phyloP scores from a whole-genome alignment of 805 yeast genomes.

The Hanseniaspora jakobsenii region DNA sequence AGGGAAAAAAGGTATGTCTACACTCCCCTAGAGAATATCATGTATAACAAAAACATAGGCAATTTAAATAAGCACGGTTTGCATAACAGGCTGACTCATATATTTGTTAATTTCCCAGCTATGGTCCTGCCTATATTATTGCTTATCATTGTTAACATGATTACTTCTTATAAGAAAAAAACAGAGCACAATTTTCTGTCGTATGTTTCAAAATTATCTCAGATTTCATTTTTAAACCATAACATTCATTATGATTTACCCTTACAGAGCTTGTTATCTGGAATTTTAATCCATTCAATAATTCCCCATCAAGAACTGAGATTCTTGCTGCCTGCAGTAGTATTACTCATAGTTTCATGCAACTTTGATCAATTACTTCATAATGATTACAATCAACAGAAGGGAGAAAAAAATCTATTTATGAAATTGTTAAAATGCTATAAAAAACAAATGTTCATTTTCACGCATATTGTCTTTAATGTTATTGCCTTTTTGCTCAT shows the following conservation, averaged over 20 bases:
- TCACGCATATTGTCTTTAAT: conserved; percentile 7
- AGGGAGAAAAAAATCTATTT: too few species aligned
- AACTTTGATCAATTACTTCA: too few species aligned
- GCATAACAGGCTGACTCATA: conserved; percentile 67
- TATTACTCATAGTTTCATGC: conserved; percentile 35
- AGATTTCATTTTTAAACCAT: too few species aligned
- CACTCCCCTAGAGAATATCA: conserved; percentile 65
- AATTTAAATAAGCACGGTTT: conserved; percentile 73
- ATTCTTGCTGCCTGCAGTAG: conserved; percentile 67
- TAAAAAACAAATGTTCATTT: background rate
- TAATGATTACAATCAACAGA: background rate
- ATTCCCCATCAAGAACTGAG: conserved; percentile 93
- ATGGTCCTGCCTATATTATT: conserved; percentile 63
- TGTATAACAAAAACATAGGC: conserved; percentile 47
- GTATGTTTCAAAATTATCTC: too few species aligned
- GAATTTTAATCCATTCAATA: conserved; percentile 40
- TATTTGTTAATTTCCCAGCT: conserved; percentile 64
- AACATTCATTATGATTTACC: conserved; percentile 46
- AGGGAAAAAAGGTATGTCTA: conserved; percentile 28
- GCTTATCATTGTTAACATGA: conserved; percentile 31
- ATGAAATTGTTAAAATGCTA: too few species aligned
- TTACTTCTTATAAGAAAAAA: too few species aligned
- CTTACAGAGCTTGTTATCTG: conserved; percentile 45
- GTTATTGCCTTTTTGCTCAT: conserved; percentile 44
- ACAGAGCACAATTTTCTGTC: too few species aligned